Evolutionary conservation across 2,329 filamentous ascomycete genomes (phyloP).

Genomic region (Microsporum ferrugineum): DNA sequence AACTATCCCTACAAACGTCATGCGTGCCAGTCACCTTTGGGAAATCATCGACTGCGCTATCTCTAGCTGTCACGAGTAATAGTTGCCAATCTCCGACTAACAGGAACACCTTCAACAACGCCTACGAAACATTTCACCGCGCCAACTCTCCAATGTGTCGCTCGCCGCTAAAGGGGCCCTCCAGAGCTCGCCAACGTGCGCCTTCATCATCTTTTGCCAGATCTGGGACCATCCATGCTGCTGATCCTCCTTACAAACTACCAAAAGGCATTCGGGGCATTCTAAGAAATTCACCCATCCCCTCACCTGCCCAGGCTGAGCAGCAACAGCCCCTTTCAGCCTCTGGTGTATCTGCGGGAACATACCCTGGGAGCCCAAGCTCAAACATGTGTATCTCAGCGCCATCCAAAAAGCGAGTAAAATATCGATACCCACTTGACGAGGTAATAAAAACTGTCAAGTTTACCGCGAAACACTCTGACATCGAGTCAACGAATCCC

Average conservation of each 20-base stretch:
- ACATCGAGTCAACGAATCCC: conserved; percentile 28
- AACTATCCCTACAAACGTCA: conserved; percentile 50
- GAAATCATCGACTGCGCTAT: conserved; percentile 42
- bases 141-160: conserved; percentile 21
- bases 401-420: conserved; percentile 46
- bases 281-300: conserved; percentile 35
- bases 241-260: conserved; percentile 29
- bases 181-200: conserved; percentile 3
- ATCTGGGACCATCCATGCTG: background rate
- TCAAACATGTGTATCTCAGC: conserved; percentile 34
- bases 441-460: conserved; percentile 48
- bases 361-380: conserved; percentile 14
- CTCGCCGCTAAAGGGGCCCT: conserved; percentile 19
- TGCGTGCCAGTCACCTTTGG: conserved; percentile 41
- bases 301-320: conserved; percentile 11
- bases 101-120: conserved; percentile 52
- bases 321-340: conserved; percentile 29
- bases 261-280: conserved; percentile 37
- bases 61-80: conserved; percentile 41
- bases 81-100: conserved; percentile 45
- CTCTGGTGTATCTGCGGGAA: conserved; percentile 4
- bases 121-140: conserved; percentile 38
- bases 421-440: conserved; percentile 44
- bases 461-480: conserved; percentile 46
- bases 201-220: background rate